phyloP scores from a whole-genome alignment of 176 grass and related monocot genomes.

The Triticum turgidum region DNA sequence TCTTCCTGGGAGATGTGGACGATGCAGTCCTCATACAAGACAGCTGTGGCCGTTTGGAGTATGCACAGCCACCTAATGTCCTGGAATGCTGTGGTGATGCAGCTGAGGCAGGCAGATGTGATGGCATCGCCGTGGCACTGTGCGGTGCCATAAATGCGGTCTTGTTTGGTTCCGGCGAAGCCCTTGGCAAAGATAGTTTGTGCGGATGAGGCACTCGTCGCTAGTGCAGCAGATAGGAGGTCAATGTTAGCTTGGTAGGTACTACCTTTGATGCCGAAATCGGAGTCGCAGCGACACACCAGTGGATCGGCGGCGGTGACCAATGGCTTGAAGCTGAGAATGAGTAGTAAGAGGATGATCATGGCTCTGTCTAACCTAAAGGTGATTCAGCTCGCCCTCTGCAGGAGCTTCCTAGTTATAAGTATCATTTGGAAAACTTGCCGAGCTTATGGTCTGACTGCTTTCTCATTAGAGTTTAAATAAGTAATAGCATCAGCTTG shows the following conservation, averaged over 20 bases:
- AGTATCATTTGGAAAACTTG: neutral
- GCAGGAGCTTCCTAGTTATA: neutral
- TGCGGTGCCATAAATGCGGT: too few relatives aligned
- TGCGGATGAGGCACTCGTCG: too few relatives aligned
- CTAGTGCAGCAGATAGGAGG: too few relatives aligned
- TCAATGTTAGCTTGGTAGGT: too few relatives aligned
- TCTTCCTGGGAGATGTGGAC: constrained; percentile 6
- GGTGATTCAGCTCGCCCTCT: neutral
- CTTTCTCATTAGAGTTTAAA: neutral
- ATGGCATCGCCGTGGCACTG: too few relatives aligned
- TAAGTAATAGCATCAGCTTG: neutral
- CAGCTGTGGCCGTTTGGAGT: too few relatives aligned
- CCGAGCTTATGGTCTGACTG: neutral
- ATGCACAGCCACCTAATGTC: too few relatives aligned
- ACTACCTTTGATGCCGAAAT: too few relatives aligned
- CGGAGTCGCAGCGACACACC: neutral
- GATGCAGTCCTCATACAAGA: neutral
- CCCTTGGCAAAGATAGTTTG: too few relatives aligned
- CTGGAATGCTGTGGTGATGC: too few relatives aligned
- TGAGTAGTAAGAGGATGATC: neutral
- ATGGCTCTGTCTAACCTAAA: neutral
- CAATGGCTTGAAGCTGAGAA: neutral
- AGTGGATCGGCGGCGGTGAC: neutral
- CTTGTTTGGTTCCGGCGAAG: too few relatives aligned
- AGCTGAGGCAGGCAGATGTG: too few relatives aligned